These are phyloP conservation scores for Claviceps monticola DNA, from an alignment of 2,329 filamentous ascomycete species.

Conservation along the genomic window DNA sequence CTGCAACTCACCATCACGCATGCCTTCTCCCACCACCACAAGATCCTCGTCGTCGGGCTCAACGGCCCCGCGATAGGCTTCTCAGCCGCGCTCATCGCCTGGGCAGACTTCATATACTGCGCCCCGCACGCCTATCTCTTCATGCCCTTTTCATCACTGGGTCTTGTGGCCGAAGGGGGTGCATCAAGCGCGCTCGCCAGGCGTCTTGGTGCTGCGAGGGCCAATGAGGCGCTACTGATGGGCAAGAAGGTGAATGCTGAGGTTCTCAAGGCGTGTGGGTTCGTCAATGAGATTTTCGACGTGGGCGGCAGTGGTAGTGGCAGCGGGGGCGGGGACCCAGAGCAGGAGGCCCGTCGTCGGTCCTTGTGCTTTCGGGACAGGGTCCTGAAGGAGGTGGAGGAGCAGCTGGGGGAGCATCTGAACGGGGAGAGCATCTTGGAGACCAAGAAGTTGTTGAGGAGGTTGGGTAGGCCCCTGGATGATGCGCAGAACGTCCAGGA, in stretches of 20 bases:
- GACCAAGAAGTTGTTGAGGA: slow-evolving; percentile 73
- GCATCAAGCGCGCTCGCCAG: slow-evolving; percentile 66
- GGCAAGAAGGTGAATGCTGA: slow-evolving; percentile 60
- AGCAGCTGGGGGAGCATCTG: slow-evolving; percentile 66
- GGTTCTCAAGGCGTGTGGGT: slow-evolving; percentile 64
- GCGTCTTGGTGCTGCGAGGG: slow-evolving; percentile 64
- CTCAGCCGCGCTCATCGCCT: slow-evolving; percentile 66
- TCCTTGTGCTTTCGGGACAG: slow-evolving; percentile 42
- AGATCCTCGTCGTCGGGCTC: slow-evolving; percentile 80
- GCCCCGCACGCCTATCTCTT: slow-evolving; percentile 71
- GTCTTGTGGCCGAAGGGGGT: slow-evolving; percentile 80
- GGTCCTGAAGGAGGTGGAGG: slow-evolving; percentile 69
- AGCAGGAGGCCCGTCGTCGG: no score
- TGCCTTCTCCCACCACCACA: slow-evolving; percentile 85
- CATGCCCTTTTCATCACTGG: slow-evolving; percentile 81
- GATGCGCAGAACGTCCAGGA: slow-evolving; percentile 70
- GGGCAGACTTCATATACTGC: slow-evolving; percentile 87
- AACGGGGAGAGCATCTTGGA: slow-evolving; percentile 63
- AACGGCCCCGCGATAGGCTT: slow-evolving; percentile 88
- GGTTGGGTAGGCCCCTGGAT: slow-evolving; percentile 56
- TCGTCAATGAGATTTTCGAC: slow-evolving; percentile 71
- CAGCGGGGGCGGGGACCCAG: no score
- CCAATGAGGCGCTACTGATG: slow-evolving; percentile 90
- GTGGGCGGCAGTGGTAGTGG: slow-evolving; percentile 22
- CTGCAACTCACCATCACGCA: slow-evolving; percentile 84